phyloP scores from a whole-genome alignment of 352 stramenopile species.

The Globisporangium nagaii region DNA sequence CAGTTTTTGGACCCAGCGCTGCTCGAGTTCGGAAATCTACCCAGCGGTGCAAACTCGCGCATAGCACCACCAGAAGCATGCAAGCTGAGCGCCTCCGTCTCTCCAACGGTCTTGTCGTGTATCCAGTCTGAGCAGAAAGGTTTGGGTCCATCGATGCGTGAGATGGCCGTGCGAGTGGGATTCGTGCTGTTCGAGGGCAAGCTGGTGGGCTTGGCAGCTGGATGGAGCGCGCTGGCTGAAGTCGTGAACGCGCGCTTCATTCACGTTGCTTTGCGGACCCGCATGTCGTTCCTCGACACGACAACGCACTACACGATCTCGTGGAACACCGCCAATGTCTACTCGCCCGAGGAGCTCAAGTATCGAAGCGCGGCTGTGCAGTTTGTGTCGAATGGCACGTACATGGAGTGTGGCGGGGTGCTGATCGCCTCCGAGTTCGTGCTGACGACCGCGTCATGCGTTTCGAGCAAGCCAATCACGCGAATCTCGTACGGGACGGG shows the following conservation, averaged over 20 bases:
- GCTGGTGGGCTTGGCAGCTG: too few relatives aligned
- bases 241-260: too few relatives aligned
- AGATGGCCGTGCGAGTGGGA: too few relatives aligned
- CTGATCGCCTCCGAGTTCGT: constrained; percentile 3
- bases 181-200: too few relatives aligned
- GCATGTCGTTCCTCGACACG: too few relatives aligned
- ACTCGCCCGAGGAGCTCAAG: not conserved
- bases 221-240: too few relatives aligned
- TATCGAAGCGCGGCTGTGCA: not conserved
- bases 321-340: not conserved
- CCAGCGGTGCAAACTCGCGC: not conserved
- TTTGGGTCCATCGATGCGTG: too few relatives aligned
- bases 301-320: not conserved
- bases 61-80: not conserved
- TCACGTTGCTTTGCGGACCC: too few relatives aligned
- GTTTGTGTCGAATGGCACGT: not conserved
- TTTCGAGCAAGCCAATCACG: too few relatives aligned
- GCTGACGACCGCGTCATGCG: constrained; percentile 5
- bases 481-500: too few relatives aligned
- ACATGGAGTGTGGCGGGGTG: not conserved
- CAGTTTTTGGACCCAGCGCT: not conserved
- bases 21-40: not conserved
- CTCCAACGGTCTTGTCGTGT: too few relatives aligned
- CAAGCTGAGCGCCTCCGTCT: not conserved
- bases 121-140: too few relatives aligned